Conservation (phyloP, 2,329 filamentous ascomycete species). For the Nigrospora osmanthi region DNA sequence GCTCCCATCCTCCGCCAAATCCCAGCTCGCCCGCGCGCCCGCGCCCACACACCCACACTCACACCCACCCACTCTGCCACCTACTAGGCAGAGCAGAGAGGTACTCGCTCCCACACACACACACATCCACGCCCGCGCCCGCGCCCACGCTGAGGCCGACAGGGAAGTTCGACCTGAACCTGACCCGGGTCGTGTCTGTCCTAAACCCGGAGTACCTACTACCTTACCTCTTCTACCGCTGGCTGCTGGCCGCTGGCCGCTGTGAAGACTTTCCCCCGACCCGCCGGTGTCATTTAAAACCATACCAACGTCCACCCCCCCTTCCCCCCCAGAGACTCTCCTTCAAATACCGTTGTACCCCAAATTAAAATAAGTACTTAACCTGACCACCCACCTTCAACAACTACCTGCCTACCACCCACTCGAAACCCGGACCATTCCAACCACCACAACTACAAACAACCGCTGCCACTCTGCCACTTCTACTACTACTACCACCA, state of each 20-base stretch:
- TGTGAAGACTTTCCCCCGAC: conserved; percentile 16
- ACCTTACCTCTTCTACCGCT: neutral
- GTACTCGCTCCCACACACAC: neutral
- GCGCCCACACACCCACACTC: no score
- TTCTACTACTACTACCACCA: no score
- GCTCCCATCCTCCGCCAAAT: no score
- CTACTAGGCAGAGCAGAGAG: no score
- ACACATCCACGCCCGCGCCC: neutral
- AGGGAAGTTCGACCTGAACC: neutral
- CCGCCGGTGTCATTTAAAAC: conserved; percentile 25
- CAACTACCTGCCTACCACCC: neutral
- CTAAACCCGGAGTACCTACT: no score
- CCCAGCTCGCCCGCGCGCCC: no score
- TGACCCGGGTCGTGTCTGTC: neutral
- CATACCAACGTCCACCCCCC: conserved; percentile 22
- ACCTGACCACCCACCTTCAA: neutral
- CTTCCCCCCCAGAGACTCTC: conserved; percentile 20
- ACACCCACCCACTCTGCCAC: no score
- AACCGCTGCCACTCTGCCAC: neutral
- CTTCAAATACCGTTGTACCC: conserved; percentile 17
- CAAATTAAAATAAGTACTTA: conserved; percentile 8
- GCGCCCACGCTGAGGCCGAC: neutral
- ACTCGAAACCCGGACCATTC: neutral
- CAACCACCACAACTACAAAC: neutral
- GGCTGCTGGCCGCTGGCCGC: neutral